These are phyloP conservation scores for Marasmius fiardii DNA, from an alignment of 1,284 basidiomycete species.

Conservation along the genomic window DNA sequence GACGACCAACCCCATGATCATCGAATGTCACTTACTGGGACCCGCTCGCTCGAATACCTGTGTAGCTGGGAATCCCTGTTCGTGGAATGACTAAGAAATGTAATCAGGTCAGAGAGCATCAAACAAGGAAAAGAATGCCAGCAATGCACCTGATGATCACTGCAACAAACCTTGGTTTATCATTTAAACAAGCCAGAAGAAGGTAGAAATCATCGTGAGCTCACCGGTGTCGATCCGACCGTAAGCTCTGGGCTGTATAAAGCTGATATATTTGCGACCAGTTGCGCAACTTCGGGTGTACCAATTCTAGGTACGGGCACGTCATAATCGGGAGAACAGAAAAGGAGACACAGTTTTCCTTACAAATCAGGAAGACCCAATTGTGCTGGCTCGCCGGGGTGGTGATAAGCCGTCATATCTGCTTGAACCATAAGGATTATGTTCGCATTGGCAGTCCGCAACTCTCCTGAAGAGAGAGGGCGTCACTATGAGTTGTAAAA, in stretches of 20 bases:
- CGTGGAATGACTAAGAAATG: conserved; percentile 63
- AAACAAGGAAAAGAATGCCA: background rate
- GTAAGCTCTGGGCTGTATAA: conserved; percentile 81
- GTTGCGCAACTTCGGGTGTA: conserved; percentile 68
- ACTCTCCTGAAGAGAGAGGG: conserved; percentile 37
- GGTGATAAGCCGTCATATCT: conserved; percentile 85
- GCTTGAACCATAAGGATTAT: conserved; percentile 83
- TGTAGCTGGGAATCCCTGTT: conserved; percentile 79
- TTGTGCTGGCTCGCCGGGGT: conserved; percentile 70
- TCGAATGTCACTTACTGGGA: conserved; percentile 43
- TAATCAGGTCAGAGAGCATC: background rate
- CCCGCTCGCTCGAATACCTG: conserved; percentile 84
- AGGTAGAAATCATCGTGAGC: conserved; percentile 16
- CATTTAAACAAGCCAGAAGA: background rate
- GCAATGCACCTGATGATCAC: conserved; percentile 69
- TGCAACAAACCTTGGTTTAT: conserved; percentile 68
- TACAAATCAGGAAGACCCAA: conserved; percentile 71
- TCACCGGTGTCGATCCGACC: conserved; percentile 68
- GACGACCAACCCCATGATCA: background rate
- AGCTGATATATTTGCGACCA: conserved; percentile 69
- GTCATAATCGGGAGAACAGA: conserved; percentile 1
- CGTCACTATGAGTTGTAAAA: background rate
- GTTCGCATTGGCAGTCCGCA: conserved; percentile 56
- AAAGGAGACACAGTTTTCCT: conserved; percentile 21
- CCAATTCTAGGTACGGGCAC: conserved; percentile 54